Evolutionary conservation across 1,139 yeast species (phyloP), one percentile per base, ranked within the genome.

Genomic region (Schwanniomyces etchellsii): DNA sequence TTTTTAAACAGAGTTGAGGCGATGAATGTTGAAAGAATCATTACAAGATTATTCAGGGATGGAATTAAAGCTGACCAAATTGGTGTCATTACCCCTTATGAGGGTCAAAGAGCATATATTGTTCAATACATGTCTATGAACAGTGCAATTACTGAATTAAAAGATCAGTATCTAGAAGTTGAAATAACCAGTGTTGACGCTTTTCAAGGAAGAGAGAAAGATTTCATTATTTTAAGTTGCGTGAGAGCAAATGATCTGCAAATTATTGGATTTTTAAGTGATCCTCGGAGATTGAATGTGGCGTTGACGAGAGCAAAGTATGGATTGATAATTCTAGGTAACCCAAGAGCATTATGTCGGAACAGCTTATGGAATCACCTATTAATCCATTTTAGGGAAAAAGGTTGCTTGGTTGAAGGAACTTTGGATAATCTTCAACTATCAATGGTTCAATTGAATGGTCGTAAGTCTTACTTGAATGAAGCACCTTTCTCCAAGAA

Each of bases 121-220:
- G 71, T 77, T 10, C 91, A 81, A 47, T 83, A 83, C 52, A 77
- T 89, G 88, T 72, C 75, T 42, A 57, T 79, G 64, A 79, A 80
- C 46, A 83, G 91, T 14, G 63, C 85, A 2, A 51, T 82, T 50
- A 56, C 65, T 16, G 82, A 77, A 33, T 49, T 43, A 28, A 76
- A 75, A 43, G 81, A 79, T 2, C 58, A 76, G 28, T 86, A 86
- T 52, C 56, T 69, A 32, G 77, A 74, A 30, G 83, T 89, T 28
- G 97, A 89, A 57, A 89, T 89, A 17, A 86, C 93, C 11, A 81
- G 94, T 27, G 96, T 89, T 22, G 96, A 89, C 60, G 95, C 96
- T 1, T 89, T 89, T 70, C 96, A 89, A 60, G 97, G 97, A 28
- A 75, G 96, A 42, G 97, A 89, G 55, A 89, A 89, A 56, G 95